Percentiles rank a stretch among this genome's conserved stretches.
Conservation (phyloP, 768 basidiomycete species). For the Tubosaeta sp. region DNA sequence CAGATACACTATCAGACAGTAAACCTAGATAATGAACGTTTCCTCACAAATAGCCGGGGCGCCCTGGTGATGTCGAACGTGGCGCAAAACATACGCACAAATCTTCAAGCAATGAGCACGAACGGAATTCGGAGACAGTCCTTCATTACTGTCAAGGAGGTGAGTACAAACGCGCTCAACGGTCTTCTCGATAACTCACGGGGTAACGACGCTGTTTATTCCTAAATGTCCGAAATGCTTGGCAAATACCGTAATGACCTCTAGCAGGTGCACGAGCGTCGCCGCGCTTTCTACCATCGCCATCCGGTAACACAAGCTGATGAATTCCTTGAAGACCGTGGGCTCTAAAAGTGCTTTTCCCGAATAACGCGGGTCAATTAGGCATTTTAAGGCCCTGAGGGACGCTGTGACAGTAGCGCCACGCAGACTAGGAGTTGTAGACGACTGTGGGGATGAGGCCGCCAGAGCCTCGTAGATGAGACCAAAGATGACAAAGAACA, state of each 20-base stretch:
- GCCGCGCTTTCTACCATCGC: constrained; percentile 78
- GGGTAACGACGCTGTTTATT: constrained; percentile 16
- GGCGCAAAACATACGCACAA: constrained; percentile 74
- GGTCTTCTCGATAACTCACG: constrained; percentile 10
- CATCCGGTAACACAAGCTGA: constrained; percentile 83
- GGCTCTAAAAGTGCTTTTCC: constrained; percentile 80
- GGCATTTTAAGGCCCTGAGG: constrained; percentile 70
- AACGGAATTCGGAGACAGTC: constrained; percentile 26
- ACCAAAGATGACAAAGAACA: constrained; percentile 90
- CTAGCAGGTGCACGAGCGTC: constrained; percentile 69
- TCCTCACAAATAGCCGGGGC: constrained; percentile 49
- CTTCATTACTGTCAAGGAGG: constrained; percentile 26
- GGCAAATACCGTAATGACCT: constrained; percentile 61
- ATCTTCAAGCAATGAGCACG: constrained; percentile 75
- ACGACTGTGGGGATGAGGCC: constrained; percentile 57
- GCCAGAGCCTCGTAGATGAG: constrained; percentile 89
- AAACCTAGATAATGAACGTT: not conserved
- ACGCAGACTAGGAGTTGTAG: constrained; percentile 38
- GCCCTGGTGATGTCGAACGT: constrained; percentile 56
- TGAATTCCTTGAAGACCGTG: constrained; percentile 84
- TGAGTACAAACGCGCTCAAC: not conserved
- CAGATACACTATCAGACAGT: constrained; percentile 8
- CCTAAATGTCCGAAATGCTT: constrained; percentile 30
- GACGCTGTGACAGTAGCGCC: constrained; percentile 53
- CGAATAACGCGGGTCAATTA: constrained; percentile 77